phyloP scores from a whole-genome alignment of 163 green algal species.

The Volvox carteri region DNA sequence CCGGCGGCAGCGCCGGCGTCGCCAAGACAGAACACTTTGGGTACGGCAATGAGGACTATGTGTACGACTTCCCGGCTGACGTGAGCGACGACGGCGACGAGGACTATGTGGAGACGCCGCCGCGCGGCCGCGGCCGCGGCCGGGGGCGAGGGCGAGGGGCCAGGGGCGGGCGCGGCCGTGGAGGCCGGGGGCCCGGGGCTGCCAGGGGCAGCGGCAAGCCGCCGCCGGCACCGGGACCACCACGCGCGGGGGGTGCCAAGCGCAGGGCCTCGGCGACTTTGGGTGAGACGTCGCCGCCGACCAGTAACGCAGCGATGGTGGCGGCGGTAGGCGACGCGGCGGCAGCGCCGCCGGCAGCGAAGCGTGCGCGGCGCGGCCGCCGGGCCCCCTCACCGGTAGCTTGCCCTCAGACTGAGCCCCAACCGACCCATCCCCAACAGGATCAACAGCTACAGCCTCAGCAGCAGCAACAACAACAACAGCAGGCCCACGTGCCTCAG shows the following conservation, averaged over 20 bases:
- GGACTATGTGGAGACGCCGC: slow-evolving; percentile 21
- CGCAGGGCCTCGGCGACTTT: background rate
- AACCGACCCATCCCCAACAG: too few species aligned
- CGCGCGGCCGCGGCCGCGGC: slow-evolving; percentile 4
- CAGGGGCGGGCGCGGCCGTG: background rate
- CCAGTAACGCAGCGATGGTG: background rate
- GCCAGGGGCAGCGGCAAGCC: background rate
- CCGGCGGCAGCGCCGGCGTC: background rate
- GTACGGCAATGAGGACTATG: slow-evolving; percentile 13
- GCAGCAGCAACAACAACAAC: background rate
- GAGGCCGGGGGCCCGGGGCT: background rate
- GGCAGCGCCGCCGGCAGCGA: background rate
- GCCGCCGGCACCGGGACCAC: background rate
- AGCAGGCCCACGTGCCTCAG: background rate
- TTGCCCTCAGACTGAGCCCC: too few species aligned
- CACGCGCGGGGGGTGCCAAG: background rate
- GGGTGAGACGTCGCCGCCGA: background rate
- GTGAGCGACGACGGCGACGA: slow-evolving; percentile 4
- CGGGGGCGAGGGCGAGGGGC: background rate
- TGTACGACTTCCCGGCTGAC: slow-evolving; percentile 4
- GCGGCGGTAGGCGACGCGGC: background rate
- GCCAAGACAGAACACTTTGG: background rate
- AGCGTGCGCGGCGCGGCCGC: background rate
- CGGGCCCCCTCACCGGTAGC: background rate
- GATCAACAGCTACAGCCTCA: background rate